Evolutionary conservation across 2,329 filamentous ascomycete genomes (phyloP), one percentile per base, ranked within the genome.

Genomic region (Emergomyces pasteurianus): DNA sequence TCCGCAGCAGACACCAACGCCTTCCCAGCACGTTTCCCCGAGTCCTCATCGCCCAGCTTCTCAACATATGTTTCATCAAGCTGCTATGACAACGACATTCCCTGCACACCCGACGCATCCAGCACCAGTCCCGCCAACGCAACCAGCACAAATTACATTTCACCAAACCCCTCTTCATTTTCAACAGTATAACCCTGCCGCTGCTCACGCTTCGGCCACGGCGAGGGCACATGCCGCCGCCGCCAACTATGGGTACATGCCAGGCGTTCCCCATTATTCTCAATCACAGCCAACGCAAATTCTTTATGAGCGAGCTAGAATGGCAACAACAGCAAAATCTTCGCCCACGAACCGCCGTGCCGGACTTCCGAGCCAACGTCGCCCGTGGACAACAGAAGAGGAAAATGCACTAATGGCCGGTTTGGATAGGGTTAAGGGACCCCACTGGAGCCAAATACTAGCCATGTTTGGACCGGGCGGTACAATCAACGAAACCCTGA

Each of bases 371-470:
- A 82, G 77, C 58, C 80, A 82, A 67, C 83, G 91, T 38, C 83
- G 91, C 34, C 90, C 91, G 0, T 96, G 91, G 91, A 90, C 87
- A 0, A 86, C 88, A 3, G 89, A 94, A 64, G 91, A 96, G 74
- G 91, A 96, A 71, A 90, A 91, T 72, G 90, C 91, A 0, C 79
- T 96, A 21, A 92, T 96, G 87, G 84, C 88, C 56, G 91, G 91
- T 0, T 82, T 96, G 3, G 91, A 95, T 69, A 85, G 88, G 71
- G 91, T 96, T 54, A 91, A 92, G 70, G 91, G 91, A 0, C 91
- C 91, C 21, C 90, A 96, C 69, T 96, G 91, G 91, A 92, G 89
- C 66, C 90, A 95, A 70, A 96, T 96, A 54, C 78, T 96, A 14
- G 86, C 86, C 1, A 81, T 95, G 49, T 95, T 92, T 70, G 91